Percentiles rank a stretch among this genome's conserved stretches.
Evolutionary conservation across 2,329 filamentous ascomycete genomes (phyloP).

Genomic region (Fusarium tricinctum): DNA sequence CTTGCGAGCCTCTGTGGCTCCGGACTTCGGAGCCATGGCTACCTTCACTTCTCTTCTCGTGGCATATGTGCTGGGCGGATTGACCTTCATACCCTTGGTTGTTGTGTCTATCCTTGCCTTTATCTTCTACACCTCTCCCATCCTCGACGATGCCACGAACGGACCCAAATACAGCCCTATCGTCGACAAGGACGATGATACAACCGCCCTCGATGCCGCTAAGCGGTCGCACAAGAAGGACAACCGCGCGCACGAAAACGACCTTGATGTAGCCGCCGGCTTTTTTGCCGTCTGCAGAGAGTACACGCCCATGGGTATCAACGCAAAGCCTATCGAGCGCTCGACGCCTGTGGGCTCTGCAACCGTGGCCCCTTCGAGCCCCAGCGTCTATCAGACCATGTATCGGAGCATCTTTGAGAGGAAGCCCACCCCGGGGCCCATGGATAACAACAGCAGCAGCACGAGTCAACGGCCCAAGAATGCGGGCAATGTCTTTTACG

Average conservation of each 20-base stretch:
- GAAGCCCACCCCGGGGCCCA: constrained; percentile 65
- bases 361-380: constrained; percentile 83
- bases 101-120: constrained; percentile 72
- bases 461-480: constrained; percentile 70
- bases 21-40: constrained; percentile 59
- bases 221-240: constrained; percentile 72
- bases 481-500: constrained; percentile 91
- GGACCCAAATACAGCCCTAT: constrained; percentile 57
- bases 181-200: constrained; percentile 74
- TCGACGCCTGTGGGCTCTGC: constrained; percentile 82
- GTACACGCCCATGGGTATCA: constrained; percentile 91
- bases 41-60: constrained; percentile 72
- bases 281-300: constrained; percentile 97
- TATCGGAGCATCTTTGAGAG: constrained; percentile 96
- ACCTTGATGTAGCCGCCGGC: constrained; percentile 85
- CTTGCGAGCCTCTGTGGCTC: constrained; percentile 39
- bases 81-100: constrained; percentile 87
- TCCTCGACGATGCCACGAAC: constrained; percentile 58
- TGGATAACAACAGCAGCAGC: constrained; percentile 64
- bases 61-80: constrained; percentile 85
- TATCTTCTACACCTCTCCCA: constrained; percentile 77
- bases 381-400: constrained; percentile 98
- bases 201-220: constrained; percentile 71
- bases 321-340: constrained; percentile 91
- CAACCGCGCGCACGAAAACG: constrained; percentile 67